Evolutionary conservation across 106 monocot species (phyloP), one percentile per base, ranked within the genome.

Genomic region (Hemerocallis citrina): DNA sequence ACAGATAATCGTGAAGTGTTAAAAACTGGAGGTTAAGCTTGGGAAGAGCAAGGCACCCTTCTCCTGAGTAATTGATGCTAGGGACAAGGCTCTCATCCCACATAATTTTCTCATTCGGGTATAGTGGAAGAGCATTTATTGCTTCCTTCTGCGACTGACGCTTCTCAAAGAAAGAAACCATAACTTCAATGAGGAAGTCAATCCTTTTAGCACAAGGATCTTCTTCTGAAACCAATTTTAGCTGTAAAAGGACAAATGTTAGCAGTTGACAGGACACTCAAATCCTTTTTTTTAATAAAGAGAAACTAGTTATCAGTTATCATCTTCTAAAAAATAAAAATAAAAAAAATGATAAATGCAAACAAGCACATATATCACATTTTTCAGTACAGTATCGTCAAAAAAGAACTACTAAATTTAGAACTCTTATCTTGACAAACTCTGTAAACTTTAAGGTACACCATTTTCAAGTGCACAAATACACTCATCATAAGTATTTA

Each of bases 51-150:
- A 98, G 76, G 61, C 98, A 98, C 2, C 98, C 98, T 75, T 98
- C 98, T 38, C 98, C 98, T 35, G 88, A 92, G 63, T 98, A 98
- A 71, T 98, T 98, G 38, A 98, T 98, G 68, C 98, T 98, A 34
- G 98, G 98, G 41, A 98, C 92, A 51, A 98, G 42, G 55, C 92
- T 92, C 49, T 98, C 98, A 74, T 98, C 88, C 98, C 98, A 98
- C 98, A 98, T 98, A 70, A 98, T 88, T 75, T 98, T 84, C 60
- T 98, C 98, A 38, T 98, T 98, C 44, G 98, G 98, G 64, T 98
- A 98, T 3, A 98, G 73, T 58, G 98, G 98, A 61, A 98, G 79
- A 59, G 98, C 98, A 78, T 98, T 98, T 73, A 98, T 92, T 52
- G 98, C 98, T 64, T 98, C 98, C 59, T 88, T 98, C 63, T 98